Conservation (phyloP, 768 basidiomycete genomes). For the Sarcodon aspratus region DNA sequence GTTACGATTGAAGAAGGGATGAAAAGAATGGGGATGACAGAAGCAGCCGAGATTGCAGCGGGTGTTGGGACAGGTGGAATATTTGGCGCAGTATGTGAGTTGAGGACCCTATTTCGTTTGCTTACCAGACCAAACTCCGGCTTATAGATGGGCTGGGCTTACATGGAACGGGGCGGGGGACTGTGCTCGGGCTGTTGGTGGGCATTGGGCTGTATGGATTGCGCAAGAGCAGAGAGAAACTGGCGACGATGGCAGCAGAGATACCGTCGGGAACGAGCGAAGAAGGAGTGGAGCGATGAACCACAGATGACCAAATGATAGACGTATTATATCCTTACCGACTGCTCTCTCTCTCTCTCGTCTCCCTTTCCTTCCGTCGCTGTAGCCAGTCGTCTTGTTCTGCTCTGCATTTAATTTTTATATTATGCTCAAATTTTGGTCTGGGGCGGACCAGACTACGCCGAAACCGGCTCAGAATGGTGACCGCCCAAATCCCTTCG, state of each 20-base stretch:
- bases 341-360: neutral
- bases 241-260: constrained; percentile 13
- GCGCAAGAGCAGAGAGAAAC: constrained; percentile 16
- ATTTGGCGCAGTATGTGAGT: constrained; percentile 46
- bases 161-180: constrained; percentile 33
- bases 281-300: constrained; percentile 6
- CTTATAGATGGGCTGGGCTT: constrained; percentile 45
- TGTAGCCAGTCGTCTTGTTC: constrained; percentile 10
- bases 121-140: neutral
- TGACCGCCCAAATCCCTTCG: constrained; percentile 53
- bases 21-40: constrained; percentile 21
- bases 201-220: constrained; percentile 40
- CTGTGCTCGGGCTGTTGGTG: constrained; percentile 43
- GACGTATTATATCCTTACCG: neutral
- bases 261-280: constrained; percentile 13
- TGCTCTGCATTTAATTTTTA: constrained; percentile 14
- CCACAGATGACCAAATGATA: neutral
- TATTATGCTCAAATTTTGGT: constrained; percentile 65
- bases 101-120: neutral
- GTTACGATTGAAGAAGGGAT: constrained; percentile 36
- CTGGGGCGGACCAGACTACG: constrained; percentile 33
- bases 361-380: constrained; percentile 5
- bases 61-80: constrained; percentile 50
- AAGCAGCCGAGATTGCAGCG: constrained; percentile 47
- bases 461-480: constrained; percentile 36